Conservation (phyloP, 371 early-diverging fungal genomes). For the Mucor velutinosus region DNA sequence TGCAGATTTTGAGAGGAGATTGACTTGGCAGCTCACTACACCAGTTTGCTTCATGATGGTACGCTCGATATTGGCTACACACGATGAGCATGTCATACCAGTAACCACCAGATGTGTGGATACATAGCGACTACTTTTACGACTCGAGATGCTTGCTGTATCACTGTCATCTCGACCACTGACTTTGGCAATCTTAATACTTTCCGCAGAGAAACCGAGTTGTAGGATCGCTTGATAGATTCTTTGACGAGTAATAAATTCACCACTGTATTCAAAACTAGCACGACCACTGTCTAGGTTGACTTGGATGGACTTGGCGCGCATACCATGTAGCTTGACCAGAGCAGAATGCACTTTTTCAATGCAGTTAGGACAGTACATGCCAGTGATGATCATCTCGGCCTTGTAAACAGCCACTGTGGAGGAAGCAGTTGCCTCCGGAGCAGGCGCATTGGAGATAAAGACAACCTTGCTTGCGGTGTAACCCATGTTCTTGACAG, state of each 20-base stretch:
- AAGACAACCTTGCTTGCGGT: conserved; percentile 46
- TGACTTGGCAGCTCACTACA: conserved; percentile 64
- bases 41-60: conserved; percentile 55
- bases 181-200: conserved; percentile 48
- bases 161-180: not conserved
- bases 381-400: conserved; percentile 57
- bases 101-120: conserved; percentile 54
- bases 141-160: conserved; percentile 12
- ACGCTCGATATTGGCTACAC: conserved; percentile 75
- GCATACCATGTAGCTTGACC: conserved; percentile 36
- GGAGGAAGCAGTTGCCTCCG: not conserved
- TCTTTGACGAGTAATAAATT: conserved; percentile 37
- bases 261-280: conserved; percentile 41
- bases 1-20: conserved; percentile 66
- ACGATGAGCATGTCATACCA: conserved; percentile 88
- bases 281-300: conserved; percentile 50
- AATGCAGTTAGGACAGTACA: conserved; percentile 72
- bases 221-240: conserved; percentile 46
- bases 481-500: conserved; percentile 67
- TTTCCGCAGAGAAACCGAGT: conserved; percentile 56
- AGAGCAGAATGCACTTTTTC: conserved; percentile 56
- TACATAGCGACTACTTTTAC: conserved; percentile 12
- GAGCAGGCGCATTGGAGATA: conserved; percentile 7
- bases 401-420: conserved; percentile 14
- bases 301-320: conserved; percentile 37